Evolutionary conservation across 495 filamentous ascomycete genomes (phyloP).

Genomic region (Cercophora scortea): DNA sequence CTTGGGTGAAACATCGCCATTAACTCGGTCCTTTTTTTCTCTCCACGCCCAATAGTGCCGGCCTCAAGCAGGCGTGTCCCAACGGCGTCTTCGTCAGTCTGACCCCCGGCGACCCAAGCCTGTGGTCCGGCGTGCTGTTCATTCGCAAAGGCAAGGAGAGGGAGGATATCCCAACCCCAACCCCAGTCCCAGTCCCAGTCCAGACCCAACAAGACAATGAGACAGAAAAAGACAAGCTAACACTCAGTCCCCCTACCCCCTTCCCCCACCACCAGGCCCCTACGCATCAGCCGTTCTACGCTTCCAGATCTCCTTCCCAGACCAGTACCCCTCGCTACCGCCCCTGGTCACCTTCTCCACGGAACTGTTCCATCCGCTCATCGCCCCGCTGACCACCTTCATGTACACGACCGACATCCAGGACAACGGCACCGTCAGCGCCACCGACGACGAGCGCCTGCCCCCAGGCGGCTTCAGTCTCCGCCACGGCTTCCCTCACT

Average conservation of each 20-base stretch:
- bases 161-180: too few relatives aligned
- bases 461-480: slow-evolving; percentile 84
- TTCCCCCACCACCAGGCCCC: slow-evolving; percentile 49
- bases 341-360: slow-evolving; percentile 81
- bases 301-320: slow-evolving; percentile 82
- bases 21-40: neutral
- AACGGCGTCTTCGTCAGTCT: slow-evolving; percentile 80
- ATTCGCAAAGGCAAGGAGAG: slow-evolving; percentile 63
- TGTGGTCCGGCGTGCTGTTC: slow-evolving; percentile 88
- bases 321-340: slow-evolving; percentile 68
- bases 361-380: slow-evolving; percentile 90
- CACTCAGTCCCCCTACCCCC: too few relatives aligned
- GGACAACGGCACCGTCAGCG: slow-evolving; percentile 64
- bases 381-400: slow-evolving; percentile 83
- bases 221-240: too few relatives aligned
- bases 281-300: slow-evolving; percentile 83
- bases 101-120: slow-evolving; percentile 66
- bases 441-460: slow-evolving; percentile 70
- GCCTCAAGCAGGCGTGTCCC: slow-evolving; percentile 71
- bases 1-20: too few relatives aligned
- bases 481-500: slow-evolving; percentile 79
- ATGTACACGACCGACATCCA: slow-evolving; percentile 73
- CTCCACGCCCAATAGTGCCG: slow-evolving; percentile 54
- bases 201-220: too few relatives aligned
- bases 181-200: too few relatives aligned